These are phyloP conservation scores for Gracilaria domingensis DNA, from an alignment of 23 red algal genomes.

Conservation along the genomic window DNA sequence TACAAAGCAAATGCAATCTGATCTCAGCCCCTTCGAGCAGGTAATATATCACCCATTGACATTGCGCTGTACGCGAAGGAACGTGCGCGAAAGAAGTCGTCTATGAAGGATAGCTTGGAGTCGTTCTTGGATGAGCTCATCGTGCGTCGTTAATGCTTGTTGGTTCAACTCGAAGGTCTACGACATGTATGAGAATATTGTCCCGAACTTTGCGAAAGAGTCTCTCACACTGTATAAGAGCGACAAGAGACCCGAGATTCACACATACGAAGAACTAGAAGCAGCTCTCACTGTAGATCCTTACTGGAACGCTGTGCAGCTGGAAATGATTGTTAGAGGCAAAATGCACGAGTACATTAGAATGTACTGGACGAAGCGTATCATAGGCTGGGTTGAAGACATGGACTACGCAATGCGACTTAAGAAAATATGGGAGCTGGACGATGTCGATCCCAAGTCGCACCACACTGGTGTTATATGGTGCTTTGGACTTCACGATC, in stretches of 20 bases:
- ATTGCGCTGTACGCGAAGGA: constrained; percentile 64
- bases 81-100: constrained; percentile 14
- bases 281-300: constrained; percentile 70
- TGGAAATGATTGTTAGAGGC: constrained; percentile 90
- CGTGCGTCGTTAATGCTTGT: constrained; percentile 92
- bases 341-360: constrained; percentile 96
- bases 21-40: constrained; percentile 89
- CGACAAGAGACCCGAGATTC: constrained; percentile 77
- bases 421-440: constrained; percentile 96
- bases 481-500: constrained; percentile 96
- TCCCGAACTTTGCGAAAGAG: constrained; percentile 74
- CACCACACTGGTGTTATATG: constrained; percentile 89
- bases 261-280: constrained; percentile 86
- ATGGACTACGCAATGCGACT: constrained; percentile 76
- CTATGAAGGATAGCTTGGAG: constrained; percentile 57
- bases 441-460: constrained; percentile 92
- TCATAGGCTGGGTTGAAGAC: constrained; percentile 89
- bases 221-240: constrained; percentile 71
- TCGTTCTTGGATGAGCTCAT: constrained; percentile 98
- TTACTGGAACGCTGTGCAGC: constrained; percentile 97
- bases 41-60: constrained; percentile 88
- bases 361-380: constrained; percentile 99
- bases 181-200: constrained; percentile 74
- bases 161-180: constrained; percentile 81
- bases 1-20: constrained; percentile 59